Evolutionary conservation across 1,284 basidiomycete genomes (phyloP), one percentile per base, ranked within the genome.

Genomic region (Apiotrichum akiyoshidainum): DNA sequence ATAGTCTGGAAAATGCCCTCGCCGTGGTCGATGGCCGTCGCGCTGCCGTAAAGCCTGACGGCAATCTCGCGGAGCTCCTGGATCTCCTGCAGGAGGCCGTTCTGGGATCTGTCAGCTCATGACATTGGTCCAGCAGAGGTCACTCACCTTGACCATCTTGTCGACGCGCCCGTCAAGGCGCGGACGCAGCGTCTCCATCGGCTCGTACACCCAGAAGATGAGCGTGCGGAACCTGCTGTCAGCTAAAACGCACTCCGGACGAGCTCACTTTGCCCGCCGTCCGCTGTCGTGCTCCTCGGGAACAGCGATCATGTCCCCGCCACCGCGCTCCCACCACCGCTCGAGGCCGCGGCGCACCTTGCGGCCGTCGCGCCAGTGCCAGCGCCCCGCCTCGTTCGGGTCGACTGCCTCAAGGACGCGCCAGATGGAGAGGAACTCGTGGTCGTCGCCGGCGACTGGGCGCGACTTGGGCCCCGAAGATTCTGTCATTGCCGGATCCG

Each of bases 341-440:
- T 85, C 83, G 2, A 99, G 76, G 61, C 85, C 89, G 31, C 94
- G 83, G 22, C 90, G 76, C 2, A 97, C 88, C 74, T 98, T 99
- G 19, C 96, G 82, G 0, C 89, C 87, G 69, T 99, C 96, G 61
- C 83, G 84, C 90, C 92, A 96, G 75, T 99, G 96, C 95, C 96
- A 99, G 61, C 93, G 81, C 16, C 80, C 80, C 0, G 90, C 91
- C 58, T 93, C 86, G 0, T 74, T 69, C 0, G 86, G 86, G 70
- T 99, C 96, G 8, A 99, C 79, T 0, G 79, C 74, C 3, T 81
- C 74, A 4, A 99, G 79, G 2, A 97, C 79, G 10, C 77, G 79
- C 76, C 94, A 85, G 8, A 97, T 79, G 76, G 40, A 84, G 82
- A 60, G 80, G 80, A 44, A 84, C 78, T 58, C 81, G 75, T 33